A percentile compares a stretch with the other conserved stretches of the same genome.
Evolutionary conservation across 257 asterid species (phyloP).

Genomic region (Eucommia ulmoides): DNA sequence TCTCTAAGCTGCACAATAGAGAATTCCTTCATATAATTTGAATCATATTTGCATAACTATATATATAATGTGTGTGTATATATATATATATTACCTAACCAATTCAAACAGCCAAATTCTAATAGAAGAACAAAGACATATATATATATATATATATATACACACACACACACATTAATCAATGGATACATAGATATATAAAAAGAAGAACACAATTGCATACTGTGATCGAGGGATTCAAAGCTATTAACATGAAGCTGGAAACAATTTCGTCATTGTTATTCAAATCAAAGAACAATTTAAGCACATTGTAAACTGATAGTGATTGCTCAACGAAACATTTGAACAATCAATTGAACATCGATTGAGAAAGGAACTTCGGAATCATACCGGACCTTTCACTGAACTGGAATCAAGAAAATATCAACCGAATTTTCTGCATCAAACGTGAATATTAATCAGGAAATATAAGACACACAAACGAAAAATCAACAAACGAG

Average conservation of each 20-base stretch:
- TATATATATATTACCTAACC: no score
- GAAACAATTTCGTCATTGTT: neutral
- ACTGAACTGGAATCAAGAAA: neutral
- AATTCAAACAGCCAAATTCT: no score
- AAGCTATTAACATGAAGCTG: neutral
- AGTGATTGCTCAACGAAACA: neutral
- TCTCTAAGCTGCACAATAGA: slow-evolving; percentile 33
- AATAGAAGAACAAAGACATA: no score
- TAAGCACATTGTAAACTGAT: neutral
- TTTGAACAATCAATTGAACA: neutral
- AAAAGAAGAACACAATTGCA: neutral
- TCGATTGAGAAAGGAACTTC: neutral
- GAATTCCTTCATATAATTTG: slow-evolving; percentile 10
- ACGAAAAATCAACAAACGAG: neutral
- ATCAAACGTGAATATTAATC: neutral
- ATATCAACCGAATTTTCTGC: neutral
- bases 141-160: no score
- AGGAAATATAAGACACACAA: neutral
- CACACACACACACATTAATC: no score
- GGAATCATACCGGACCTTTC: neutral
- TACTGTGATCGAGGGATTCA: neutral
- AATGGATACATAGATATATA: neutral
- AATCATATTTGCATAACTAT: neutral
- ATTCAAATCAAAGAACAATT: neutral
- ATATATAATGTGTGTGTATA: no score